Conservation (phyloP, 1,284 basidiomycete species). For the Austroboletus rostrupii region DNA sequence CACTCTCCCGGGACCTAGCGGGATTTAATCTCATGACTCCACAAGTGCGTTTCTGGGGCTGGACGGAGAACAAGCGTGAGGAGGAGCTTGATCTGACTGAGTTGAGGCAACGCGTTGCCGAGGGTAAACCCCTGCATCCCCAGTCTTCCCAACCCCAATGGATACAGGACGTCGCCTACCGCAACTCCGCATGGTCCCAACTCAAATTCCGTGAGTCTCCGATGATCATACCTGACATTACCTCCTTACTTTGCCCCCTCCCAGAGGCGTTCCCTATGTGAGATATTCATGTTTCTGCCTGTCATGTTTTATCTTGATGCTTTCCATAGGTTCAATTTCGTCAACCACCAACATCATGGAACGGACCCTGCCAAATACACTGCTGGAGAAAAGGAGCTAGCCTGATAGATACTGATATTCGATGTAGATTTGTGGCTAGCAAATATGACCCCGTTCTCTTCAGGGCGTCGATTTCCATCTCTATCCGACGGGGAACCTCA, state of each 20-base stretch:
- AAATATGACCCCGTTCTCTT: constrained; percentile 1
- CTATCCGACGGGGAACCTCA: not conserved
- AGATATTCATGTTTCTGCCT: constrained; percentile 1
- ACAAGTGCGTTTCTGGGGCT: constrained; percentile 91
- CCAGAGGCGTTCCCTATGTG: constrained; percentile 71
- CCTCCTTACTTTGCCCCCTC: constrained; percentile 6
- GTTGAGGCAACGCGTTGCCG: constrained; percentile 63
- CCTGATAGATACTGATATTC: constrained; percentile 14
- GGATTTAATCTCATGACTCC: constrained; percentile 14
- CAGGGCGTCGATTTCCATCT: not conserved
- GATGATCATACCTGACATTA: not conserved
- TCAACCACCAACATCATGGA: constrained; percentile 86
- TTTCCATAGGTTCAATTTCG: constrained; percentile 79
- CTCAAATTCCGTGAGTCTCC: constrained; percentile 79
- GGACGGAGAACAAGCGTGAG: constrained; percentile 88
- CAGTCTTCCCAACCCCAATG: constrained; percentile 79
- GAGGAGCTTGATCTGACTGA: constrained; percentile 74
- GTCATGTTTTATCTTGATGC: constrained; percentile 2
- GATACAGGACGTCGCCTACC: constrained; percentile 85
- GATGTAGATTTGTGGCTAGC: constrained; percentile 8
- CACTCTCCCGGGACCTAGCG: constrained; percentile 18
- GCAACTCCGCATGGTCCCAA: constrained; percentile 91
- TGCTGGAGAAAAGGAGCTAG: constrained; percentile 32
- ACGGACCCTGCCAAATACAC: constrained; percentile 81
- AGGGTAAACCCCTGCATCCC: constrained; percentile 84